Conservation (phyloP, 495 filamentous ascomycete species). For the Cercophora newfieldiana region DNA sequence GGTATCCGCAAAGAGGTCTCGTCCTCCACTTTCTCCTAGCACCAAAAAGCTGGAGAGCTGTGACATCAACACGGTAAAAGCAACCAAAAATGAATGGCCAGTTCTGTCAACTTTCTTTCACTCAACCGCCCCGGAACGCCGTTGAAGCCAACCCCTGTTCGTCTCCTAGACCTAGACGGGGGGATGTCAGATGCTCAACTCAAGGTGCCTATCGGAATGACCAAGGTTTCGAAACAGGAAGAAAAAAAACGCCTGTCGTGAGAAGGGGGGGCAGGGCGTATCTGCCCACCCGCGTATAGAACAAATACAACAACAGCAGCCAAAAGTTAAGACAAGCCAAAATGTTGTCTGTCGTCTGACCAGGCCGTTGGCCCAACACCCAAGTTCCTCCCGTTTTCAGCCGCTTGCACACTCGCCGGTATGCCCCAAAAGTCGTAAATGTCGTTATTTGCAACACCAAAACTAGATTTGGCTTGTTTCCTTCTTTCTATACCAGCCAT, state of each 20-base stretch:
- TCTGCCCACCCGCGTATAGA: background rate
- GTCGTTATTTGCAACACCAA: conserved; percentile 16
- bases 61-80: background rate
- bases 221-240: background rate
- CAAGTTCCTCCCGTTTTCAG: background rate
- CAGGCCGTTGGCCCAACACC: background rate
- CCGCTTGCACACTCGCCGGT: background rate
- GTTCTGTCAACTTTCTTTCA: background rate
- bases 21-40: background rate
- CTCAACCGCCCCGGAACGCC: background rate
- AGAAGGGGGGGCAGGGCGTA: background rate
- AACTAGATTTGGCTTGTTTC: background rate
- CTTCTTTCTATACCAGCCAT: conserved; percentile 9
- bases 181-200: background rate
- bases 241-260: conserved; percentile 2
- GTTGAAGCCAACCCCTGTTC: background rate
- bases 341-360: background rate
- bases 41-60: background rate
- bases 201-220: background rate
- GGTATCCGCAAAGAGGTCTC: background rate
- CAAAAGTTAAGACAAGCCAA: background rate
- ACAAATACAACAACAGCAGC: background rate
- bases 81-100: background rate
- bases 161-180: background rate
- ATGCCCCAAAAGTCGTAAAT: conserved; percentile 17